A percentile compares a stretch with the other conserved stretches of the same genome.
Conservation (phyloP, 2,329 filamentous ascomycete species). For the Colletotrichum lupini region DNA sequence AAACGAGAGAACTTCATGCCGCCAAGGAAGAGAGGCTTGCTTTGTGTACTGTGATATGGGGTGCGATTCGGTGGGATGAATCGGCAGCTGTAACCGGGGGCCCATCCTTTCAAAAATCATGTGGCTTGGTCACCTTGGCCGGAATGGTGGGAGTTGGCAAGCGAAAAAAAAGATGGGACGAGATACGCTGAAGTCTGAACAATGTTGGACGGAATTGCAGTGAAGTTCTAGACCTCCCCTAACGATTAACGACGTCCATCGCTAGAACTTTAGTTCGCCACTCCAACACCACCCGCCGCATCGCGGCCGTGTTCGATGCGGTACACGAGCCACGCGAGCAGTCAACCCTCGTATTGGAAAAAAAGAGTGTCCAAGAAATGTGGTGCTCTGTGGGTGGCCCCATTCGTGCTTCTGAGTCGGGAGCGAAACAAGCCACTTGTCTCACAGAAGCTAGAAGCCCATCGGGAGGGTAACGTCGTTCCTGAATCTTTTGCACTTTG, state of each 20-base stretch:
- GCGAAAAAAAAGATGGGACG: background rate
- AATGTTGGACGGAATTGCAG: background rate
- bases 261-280: background rate
- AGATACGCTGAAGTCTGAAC: background rate
- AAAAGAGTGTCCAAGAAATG: background rate
- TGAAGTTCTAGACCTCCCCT: background rate
- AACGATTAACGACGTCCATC: background rate
- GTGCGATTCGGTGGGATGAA: background rate
- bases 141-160: background rate
- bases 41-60: too few relatives aligned
- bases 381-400: constrained; percentile 4
- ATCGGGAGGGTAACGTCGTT: constrained; percentile 10
- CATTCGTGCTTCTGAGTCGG: constrained; percentile 17
- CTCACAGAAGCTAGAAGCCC: constrained; percentile 19
- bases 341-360: background rate
- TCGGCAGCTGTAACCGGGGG: background rate
- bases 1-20: background rate
- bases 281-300: background rate
- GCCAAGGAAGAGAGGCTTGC: background rate
- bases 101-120: background rate
- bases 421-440: constrained; percentile 25
- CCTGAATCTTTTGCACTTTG: constrained; percentile 14
- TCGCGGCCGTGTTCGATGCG: background rate
- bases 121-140: background rate
- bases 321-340: background rate